Conservation (phyloP, 2,329 filamentous ascomycete genomes). For the Colletotrichum eleusines region DNA sequence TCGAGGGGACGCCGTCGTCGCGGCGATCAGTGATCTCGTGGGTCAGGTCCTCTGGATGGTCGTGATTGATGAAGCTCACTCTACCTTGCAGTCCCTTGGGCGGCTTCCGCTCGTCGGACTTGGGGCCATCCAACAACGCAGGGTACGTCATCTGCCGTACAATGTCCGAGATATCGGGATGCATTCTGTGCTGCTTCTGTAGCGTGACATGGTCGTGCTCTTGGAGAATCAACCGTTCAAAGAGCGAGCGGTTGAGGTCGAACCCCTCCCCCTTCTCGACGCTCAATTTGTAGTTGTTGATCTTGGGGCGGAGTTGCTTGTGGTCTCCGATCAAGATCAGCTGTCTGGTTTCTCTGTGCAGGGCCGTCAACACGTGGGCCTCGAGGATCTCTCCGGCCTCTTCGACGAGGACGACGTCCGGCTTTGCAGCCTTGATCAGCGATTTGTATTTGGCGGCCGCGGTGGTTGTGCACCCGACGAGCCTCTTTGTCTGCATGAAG, state of each 20-base stretch:
- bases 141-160: constrained; percentile 72
- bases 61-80: constrained; percentile 77
- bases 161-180: constrained; percentile 73
- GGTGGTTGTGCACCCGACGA: constrained; percentile 80
- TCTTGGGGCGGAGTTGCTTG: constrained; percentile 77
- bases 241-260: constrained; percentile 75
- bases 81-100: constrained; percentile 69
- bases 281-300: constrained; percentile 69
- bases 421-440: constrained; percentile 64
- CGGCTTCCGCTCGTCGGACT: constrained; percentile 59
- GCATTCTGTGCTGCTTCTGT: constrained; percentile 74
- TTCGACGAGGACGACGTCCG: constrained; percentile 75
- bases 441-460: constrained; percentile 72
- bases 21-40: constrained; percentile 58
- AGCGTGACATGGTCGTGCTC: constrained; percentile 67
- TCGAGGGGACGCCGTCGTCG: constrained; percentile 62
- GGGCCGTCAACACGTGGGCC: constrained; percentile 72
- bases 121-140: constrained; percentile 65
- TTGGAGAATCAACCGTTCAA: constrained; percentile 74
- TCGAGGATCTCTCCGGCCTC: constrained; percentile 82
- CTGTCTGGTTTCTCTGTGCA: constrained; percentile 68
- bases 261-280: constrained; percentile 75
- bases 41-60: constrained; percentile 62
- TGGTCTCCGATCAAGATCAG: constrained; percentile 80
- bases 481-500: constrained; percentile 64